Evolutionary conservation across 768 basidiomycete species (phyloP).

Genomic region (Phaeotremella fagi): DNA sequence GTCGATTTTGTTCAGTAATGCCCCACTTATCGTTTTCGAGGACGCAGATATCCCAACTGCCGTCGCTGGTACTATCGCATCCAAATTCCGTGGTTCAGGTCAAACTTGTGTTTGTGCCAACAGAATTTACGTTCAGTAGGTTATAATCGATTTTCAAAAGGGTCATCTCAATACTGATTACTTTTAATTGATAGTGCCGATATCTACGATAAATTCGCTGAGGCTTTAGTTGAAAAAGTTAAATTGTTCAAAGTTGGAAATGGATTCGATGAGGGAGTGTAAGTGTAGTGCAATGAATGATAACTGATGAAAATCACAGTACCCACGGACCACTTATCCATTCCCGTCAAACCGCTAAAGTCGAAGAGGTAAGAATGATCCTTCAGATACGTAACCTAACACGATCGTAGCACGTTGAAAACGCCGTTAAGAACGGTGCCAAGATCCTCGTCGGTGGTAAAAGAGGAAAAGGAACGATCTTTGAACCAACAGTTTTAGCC

Average conservation of each 20-base stretch:
- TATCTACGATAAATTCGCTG: conserved; percentile 88
- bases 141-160: conserved; percentile 63
- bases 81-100: conserved; percentile 47
- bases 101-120: conserved; percentile 49
- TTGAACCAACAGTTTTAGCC: conserved; percentile 72
- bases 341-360: conserved; percentile 75
- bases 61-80: conserved; percentile 61
- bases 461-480: conserved; percentile 52
- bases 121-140: conserved; percentile 14
- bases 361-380: conserved; percentile 51
- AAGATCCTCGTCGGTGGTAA: conserved; percentile 87
- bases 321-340: conserved; percentile 97
- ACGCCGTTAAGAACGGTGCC: conserved; percentile 79
- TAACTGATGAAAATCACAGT: too few species aligned
- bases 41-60: conserved; percentile 92
- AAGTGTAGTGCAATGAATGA: conserved; percentile 49
- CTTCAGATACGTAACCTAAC: neutral
- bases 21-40: conserved; percentile 92
- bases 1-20: conserved; percentile 78
- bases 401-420: conserved; percentile 63
- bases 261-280: conserved; percentile 74
- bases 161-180: neutral
- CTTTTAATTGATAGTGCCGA: conserved; percentile 51
- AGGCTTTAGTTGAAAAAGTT: conserved; percentile 66
- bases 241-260: conserved; percentile 67